Conservation (phyloP, 441 rosid species). For the Populus hybrid region DNA sequence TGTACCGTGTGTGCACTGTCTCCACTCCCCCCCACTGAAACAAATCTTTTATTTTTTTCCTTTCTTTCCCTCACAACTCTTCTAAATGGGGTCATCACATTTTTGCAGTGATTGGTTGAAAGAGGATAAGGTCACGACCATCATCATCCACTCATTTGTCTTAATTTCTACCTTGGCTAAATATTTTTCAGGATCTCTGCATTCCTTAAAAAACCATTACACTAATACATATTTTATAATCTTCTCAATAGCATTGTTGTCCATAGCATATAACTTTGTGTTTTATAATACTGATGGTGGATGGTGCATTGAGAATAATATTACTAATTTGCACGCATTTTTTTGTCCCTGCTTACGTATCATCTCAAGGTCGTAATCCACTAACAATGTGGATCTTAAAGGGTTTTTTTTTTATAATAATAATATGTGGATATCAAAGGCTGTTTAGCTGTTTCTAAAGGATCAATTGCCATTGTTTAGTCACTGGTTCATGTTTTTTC, state of each 20-base stretch:
- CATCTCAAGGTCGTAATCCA: conserved; percentile 39
- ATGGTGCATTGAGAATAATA: conserved; percentile 22
- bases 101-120: conserved; percentile 33
- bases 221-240: not conserved
- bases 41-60: conserved; percentile 10
- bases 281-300: conserved; percentile 29
- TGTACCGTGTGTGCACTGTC: conserved; percentile 35
- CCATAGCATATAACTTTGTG: conserved; percentile 8
- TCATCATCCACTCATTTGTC: conserved; percentile 12
- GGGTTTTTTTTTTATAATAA: too few relatives aligned
- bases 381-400: conserved; percentile 26
- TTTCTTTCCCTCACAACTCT: not conserved
- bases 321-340: conserved; percentile 33
- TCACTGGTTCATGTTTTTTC: not conserved
- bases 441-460: conserved; percentile 8
- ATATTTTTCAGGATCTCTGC: not conserved
- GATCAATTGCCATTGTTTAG: conserved; percentile 1
- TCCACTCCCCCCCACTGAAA: conserved; percentile 34
- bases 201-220: not conserved
- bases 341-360: conserved; percentile 19
- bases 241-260: conserved; percentile 6
- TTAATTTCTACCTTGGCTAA: conserved; percentile 20
- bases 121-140: conserved; percentile 42
- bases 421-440: conserved; percentile 13
- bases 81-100: conserved; percentile 19